These are phyloP conservation scores for Endothia cerciana DNA, from an alignment of 2,329 filamentous ascomycete genomes.

Conservation along the genomic window DNA sequence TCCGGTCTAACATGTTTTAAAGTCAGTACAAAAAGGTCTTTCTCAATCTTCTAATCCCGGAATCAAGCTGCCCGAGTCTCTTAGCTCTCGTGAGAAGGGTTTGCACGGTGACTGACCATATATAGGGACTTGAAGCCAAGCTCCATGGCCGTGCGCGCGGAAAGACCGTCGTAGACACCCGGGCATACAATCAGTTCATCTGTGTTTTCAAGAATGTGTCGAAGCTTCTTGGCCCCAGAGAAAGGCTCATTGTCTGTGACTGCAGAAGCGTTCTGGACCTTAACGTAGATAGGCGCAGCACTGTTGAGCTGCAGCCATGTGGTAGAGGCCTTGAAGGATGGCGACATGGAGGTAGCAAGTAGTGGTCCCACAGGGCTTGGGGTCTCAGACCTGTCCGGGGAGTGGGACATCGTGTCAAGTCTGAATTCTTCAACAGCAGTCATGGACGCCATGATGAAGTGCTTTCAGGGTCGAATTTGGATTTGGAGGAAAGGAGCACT, in stretches of 20 bases:
- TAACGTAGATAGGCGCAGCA: constrained; percentile 16
- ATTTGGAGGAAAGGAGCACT: not conserved
- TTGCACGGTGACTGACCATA: constrained; percentile 52
- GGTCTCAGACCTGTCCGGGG: constrained; percentile 20
- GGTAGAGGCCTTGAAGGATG: constrained; percentile 12
- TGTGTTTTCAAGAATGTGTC: constrained; percentile 36
- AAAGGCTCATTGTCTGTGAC: constrained; percentile 14
- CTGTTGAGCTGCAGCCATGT: constrained; percentile 29
- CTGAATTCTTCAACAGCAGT: constrained; percentile 7
- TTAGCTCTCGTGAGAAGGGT: not conserved
- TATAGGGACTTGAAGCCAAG: constrained; percentile 63
- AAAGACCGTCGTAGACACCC: constrained; percentile 67
- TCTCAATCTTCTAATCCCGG: not conserved
- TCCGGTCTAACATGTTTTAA: constrained; percentile 51
- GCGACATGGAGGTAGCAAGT: not conserved
- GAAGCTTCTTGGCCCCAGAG: constrained; percentile 30
- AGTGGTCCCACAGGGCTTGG: constrained; percentile 26
- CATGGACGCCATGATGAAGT: constrained; percentile 14
- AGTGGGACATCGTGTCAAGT: constrained; percentile 15
- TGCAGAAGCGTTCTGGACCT: constrained; percentile 1
- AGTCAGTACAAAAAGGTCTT: not conserved
- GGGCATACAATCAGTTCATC: constrained; percentile 56
- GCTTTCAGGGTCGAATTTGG: not conserved
- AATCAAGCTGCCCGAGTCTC: not conserved
- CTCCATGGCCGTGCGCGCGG: constrained; percentile 60